Evolutionary conservation across 208 protist species (phyloP).

Genomic region (Spongospora subterranea): DNA sequence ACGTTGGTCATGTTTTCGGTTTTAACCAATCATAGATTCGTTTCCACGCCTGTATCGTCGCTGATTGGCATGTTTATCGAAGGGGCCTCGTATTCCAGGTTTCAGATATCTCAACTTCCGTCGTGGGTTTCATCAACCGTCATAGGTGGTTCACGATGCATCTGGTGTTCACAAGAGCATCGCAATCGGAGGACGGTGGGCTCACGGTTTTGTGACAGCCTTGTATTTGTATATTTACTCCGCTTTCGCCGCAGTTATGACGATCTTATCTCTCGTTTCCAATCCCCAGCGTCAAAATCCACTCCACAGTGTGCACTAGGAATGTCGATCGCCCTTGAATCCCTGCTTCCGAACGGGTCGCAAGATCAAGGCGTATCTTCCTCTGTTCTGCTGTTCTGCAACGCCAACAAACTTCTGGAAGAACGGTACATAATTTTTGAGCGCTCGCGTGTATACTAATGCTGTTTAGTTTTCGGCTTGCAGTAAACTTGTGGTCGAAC

Average conservation of each 20-base stretch:
- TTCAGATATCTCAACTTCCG: no score
- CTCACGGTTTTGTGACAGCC: neutral
- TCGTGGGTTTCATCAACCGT: no score
- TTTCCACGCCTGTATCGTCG: slow-evolving; percentile 40
- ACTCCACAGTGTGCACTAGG: neutral
- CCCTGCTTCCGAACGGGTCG: neutral
- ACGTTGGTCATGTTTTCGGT: neutral
- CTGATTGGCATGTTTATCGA: slow-evolving; percentile 31
- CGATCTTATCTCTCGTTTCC: neutral
- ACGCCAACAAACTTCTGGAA: slow-evolving; percentile 18
- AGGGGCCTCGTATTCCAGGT: slow-evolving; percentile 35
- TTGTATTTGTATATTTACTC: neutral
- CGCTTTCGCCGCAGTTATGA: neutral
- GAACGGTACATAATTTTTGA: slow-evolving; percentile 19
- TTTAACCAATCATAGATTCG: neutral
- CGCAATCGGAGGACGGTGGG: neutral
- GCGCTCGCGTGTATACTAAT: neutral
- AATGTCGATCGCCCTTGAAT: neutral
- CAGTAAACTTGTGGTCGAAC: neutral
- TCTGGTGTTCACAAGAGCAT: slow-evolving; percentile 4
- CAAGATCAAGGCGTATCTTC: neutral
- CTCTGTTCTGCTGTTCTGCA: slow-evolving; percentile 55
- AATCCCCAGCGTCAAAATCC: neutral
- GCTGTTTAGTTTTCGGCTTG: neutral
- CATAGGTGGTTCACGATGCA: slow-evolving; percentile 44